Evolutionary conservation across 805 yeast species (phyloP), one percentile per base, ranked within the genome.

Genomic region (Torulaspora indica): DNA sequence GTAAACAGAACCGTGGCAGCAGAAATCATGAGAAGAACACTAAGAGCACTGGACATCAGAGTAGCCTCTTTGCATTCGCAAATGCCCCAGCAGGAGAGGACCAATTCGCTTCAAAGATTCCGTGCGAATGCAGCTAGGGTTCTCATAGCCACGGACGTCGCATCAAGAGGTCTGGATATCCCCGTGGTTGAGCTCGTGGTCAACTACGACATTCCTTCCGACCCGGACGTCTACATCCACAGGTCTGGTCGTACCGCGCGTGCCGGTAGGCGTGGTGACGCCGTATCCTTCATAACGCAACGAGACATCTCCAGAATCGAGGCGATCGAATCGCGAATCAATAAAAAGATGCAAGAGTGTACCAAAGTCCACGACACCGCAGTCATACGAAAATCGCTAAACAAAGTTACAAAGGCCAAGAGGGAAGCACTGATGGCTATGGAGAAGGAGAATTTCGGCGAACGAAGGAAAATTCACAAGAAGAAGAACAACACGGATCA

Each of bases 211-310:
- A 78, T 93, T 18, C 98, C 98, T 4, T 89, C 93, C 0, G 97
- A 93, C 60, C 86, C 98, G 3, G 96, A 93, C 59, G 96, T 93
- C 51, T 93, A 87, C 57, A 89, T 93, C 42, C 98, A 93, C 68
- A 75, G 98, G 65, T 95, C 91, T 8, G 98, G 98, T 71, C 86
- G 98, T 78, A 91, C 98, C 9, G 98, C 98, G 8, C 85, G 98
- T 76, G 98, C 98, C 2, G 98, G 98, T 2, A 75, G 95, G 55
- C 68, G 71, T 40, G 98, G 98, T 68, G 87, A 80, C 51, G 77
- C 95, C 5, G 71, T 93, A 1, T 78, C 93, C 10, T 74, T 93
- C 46, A 84, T 93, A 3, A 79, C 95, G 1, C 96, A 90, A 56
- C 79, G 83, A 47, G 98, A 91, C 61, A 81, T 93, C 10, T 75